phyloP scores from a whole-genome alignment of 148 eudicot genomes.

The Cornus controversa region DNA sequence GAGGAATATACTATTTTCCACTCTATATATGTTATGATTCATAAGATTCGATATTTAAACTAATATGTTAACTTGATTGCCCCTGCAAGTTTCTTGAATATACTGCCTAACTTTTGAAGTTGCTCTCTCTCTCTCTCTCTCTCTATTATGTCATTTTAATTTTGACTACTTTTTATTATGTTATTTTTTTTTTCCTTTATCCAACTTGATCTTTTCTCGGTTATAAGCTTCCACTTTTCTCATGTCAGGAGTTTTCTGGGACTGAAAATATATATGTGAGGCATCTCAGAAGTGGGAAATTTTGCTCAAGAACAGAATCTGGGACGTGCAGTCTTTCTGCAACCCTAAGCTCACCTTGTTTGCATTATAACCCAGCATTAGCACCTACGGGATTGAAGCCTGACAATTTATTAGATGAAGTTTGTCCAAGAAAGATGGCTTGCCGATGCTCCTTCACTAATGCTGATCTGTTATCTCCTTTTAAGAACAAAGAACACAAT shows the following conservation, averaged over 20 bases:
- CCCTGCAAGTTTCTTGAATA: not conserved
- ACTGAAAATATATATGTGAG: conserved; percentile 5
- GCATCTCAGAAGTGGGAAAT: not conserved
- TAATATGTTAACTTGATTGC: not conserved
- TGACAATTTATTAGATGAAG: not conserved
- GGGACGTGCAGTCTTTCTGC: conserved; percentile 11
- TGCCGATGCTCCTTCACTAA: conserved; percentile 1
- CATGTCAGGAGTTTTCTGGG: conserved; percentile 11
- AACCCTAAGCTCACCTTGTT: conserved; percentile 5
- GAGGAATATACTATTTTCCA: not conserved
- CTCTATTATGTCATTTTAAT: not conserved
- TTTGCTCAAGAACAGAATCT: not conserved
- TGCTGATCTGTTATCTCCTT: not conserved
- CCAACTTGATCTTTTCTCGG: not conserved
- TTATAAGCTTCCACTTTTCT: not conserved
- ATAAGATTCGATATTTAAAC: not conserved
- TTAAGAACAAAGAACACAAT: not conserved
- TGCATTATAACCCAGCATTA: not conserved
- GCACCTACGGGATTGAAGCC: not conserved
- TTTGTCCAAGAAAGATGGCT: conserved; percentile 11
- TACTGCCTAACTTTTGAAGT: not conserved
- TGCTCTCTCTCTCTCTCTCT: not conserved
- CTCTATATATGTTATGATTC: not conserved
- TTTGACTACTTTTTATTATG: not conserved
- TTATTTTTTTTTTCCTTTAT: not conserved